A percentile compares a stretch with the other conserved stretches of the same genome.
Conservation (phyloP, 805 yeast genomes). For the Wickerhamomyces strasburgensis region DNA sequence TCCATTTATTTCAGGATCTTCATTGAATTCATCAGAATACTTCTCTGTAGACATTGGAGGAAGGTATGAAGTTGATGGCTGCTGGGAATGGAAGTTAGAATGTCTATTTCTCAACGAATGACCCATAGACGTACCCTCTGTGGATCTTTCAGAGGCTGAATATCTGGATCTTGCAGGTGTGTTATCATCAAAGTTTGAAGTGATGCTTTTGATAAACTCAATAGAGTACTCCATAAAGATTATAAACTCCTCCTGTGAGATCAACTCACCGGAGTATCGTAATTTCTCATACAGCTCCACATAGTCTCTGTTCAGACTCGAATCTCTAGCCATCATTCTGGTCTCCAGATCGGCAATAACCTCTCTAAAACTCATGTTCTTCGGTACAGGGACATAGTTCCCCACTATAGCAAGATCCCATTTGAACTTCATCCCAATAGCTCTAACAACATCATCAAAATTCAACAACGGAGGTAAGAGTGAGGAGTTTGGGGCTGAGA, state of each 20-base stretch:
- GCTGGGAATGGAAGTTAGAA: neutral
- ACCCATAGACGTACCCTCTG: slow-evolving; percentile 5
- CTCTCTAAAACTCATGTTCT: slow-evolving; percentile 38
- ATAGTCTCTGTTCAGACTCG: slow-evolving; percentile 27
- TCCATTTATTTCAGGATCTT: neutral
- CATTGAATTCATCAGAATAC: neutral
- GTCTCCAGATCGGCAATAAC: slow-evolving; percentile 32
- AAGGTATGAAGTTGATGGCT: neutral
- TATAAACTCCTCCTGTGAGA: slow-evolving; percentile 54
- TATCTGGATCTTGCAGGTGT: slow-evolving; percentile 1
- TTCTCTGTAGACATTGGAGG: neutral
- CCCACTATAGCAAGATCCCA: slow-evolving; percentile 38
- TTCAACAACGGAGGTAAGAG: slow-evolving; percentile 34
- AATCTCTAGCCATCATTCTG: slow-evolving; percentile 19
- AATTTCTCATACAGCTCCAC: slow-evolving; percentile 59
- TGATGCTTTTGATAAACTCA: slow-evolving; percentile 26
- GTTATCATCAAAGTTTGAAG: slow-evolving; percentile 5
- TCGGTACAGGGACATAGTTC: slow-evolving; percentile 31
- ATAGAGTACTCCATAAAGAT: slow-evolving; percentile 48
- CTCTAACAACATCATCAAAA: slow-evolving; percentile 53
- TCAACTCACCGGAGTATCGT: slow-evolving; percentile 59
- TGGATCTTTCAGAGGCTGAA: slow-evolving; percentile 5
- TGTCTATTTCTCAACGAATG: slow-evolving; percentile 6
- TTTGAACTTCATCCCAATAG: slow-evolving; percentile 54
- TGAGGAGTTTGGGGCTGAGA: slow-evolving; percentile 38